Evolutionary conservation across 75 land plant species (phyloP).

Genomic region (Chamaecyparis obtusa): DNA sequence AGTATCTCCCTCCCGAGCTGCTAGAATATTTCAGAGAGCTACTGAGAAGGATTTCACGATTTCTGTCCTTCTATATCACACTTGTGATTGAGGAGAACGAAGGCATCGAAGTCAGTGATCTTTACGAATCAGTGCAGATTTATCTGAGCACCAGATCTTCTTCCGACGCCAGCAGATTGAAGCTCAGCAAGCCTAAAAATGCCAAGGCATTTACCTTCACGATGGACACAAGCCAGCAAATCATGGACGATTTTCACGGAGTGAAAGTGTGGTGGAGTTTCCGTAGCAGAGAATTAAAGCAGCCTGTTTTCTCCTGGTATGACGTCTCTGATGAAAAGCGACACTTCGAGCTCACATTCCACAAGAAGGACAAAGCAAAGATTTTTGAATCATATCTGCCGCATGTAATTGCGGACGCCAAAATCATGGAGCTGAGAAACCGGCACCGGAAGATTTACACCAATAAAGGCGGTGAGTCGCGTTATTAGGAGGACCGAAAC

Average conservation of each 20-base stretch:
- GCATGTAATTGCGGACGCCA: slow-evolving; percentile 17
- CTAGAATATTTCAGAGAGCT: slow-evolving; percentile 7
- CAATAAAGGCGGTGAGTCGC: neutral
- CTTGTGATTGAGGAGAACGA: too few species aligned
- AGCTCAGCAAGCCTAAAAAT: slow-evolving; percentile 6
- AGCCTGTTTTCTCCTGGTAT: neutral
- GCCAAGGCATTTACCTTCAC: too few species aligned
- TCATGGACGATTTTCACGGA: neutral
- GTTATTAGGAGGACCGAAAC: too few species aligned
- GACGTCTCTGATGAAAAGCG: slow-evolving; percentile 21
- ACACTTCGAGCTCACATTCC: slow-evolving; percentile 39
- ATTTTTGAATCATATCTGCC: slow-evolving; percentile 30
- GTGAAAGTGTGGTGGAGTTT: slow-evolving; percentile 14
- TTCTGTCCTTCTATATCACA: slow-evolving; percentile 32
- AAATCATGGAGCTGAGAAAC: too few species aligned
- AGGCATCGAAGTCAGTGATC: too few species aligned
- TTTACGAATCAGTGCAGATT: too few species aligned
- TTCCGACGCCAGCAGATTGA: slow-evolving; percentile 2
- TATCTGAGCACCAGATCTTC: slow-evolving; percentile 5
- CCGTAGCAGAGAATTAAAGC: neutral
- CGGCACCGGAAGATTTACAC: neutral
- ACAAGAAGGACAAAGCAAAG: slow-evolving; percentile 4
- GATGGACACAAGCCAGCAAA: too few species aligned
- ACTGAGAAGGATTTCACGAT: slow-evolving; percentile 2
- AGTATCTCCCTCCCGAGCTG: slow-evolving; percentile 31